These are phyloP conservation scores for Leucosporidium yakuticum DNA, from an alignment of 768 basidiomycete species.

Conservation along the genomic window DNA sequence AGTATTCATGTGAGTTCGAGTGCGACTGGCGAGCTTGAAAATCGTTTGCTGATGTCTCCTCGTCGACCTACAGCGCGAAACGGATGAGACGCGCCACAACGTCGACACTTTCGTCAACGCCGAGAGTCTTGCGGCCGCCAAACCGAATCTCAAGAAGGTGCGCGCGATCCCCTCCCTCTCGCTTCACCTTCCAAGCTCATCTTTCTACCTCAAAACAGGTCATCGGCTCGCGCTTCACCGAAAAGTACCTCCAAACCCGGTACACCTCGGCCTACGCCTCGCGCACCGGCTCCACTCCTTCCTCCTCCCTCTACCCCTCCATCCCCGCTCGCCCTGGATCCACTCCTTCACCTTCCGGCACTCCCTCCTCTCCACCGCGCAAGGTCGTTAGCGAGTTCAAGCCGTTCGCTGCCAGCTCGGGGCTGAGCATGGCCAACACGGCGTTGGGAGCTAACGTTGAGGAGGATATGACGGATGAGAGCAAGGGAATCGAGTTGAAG, in stretches of 20 bases:
- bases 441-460: constrained; percentile 42
- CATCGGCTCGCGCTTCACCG: constrained; percentile 90
- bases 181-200: neutral
- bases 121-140: constrained; percentile 62
- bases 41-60: neutral
- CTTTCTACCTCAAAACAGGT: constrained; percentile 53
- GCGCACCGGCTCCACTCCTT: constrained; percentile 25
- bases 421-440: constrained; percentile 55
- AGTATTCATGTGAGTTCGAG: constrained; percentile 62
- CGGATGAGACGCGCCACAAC: constrained; percentile 81
- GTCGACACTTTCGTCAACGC: constrained; percentile 70
- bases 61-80: constrained; percentile 52
- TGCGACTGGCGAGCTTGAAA: too few relatives aligned
- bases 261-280: constrained; percentile 43
- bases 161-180: constrained; percentile 31
- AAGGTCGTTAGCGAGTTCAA: constrained; percentile 86
- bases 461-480: constrained; percentile 38
- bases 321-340: constrained; percentile 21
- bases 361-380: constrained; percentile 62
- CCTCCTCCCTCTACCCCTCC: constrained; percentile 18
- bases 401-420: constrained; percentile 68
- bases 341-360: neutral
- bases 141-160: constrained; percentile 73
- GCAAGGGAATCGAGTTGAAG: constrained; percentile 65
- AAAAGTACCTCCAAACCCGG: constrained; percentile 73